These are phyloP conservation scores for Arbutus unedo DNA, from an alignment of 148 eudicot species.

Conservation along the genomic window DNA sequence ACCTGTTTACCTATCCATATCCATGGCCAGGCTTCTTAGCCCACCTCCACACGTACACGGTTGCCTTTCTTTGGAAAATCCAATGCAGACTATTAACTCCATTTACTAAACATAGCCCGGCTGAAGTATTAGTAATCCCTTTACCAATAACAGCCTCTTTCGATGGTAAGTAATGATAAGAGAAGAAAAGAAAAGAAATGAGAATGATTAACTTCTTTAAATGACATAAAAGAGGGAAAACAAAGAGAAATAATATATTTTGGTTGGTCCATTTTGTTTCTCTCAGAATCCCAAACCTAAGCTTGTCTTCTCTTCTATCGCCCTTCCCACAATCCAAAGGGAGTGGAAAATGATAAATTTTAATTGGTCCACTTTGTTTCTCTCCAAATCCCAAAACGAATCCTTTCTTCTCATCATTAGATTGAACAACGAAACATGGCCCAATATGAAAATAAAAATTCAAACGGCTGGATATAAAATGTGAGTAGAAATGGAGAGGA, in stretches of 20 bases:
- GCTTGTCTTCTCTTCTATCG: not conserved
- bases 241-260: not conserved
- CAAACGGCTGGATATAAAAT: not conserved
- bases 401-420: not conserved
- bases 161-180: not conserved
- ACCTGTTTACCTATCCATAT: too few relatives aligned
- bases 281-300: not conserved
- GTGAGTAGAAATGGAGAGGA: not conserved
- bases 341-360: not conserved
- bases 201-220: not conserved
- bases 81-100: not conserved
- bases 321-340: not conserved
- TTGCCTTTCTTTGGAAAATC: not conserved
- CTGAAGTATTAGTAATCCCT: not conserved
- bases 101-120: not conserved
- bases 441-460: not conserved
- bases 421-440: not conserved
- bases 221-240: not conserved
- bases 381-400: not conserved
- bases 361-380: not conserved
- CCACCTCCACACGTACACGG: not conserved
- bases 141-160: not conserved
- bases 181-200: not conserved
- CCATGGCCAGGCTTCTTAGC: too few relatives aligned
- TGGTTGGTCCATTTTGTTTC: not conserved